Evolutionary conservation across 176 grass and related monocot genomes (phyloP), one percentile per base, ranked within the genome.

Genomic region (Bolboschoenus planiculmis): DNA sequence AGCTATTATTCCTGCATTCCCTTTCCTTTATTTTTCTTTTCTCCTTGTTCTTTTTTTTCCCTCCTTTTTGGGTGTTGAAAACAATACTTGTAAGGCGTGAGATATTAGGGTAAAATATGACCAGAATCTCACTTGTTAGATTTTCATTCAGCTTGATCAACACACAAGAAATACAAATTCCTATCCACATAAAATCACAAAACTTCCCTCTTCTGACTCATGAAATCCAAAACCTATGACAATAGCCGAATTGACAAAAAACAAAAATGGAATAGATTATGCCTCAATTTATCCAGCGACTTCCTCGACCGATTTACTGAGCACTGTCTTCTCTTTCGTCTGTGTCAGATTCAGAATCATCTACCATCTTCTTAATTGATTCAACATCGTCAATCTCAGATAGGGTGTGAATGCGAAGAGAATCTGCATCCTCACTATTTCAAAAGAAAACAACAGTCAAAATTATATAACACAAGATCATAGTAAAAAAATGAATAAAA

Each of bases 341-440:
- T 13, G 40, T 63, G 31, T 34, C 58, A 35, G 80, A 46, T 18
- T 88, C 89, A 85, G 88, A 81, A 86, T 91, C 89, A 60, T 87
- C 82, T 0, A 84, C 46, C 97, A 96, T 99, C 89, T 86, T 99
- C 83, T 87, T 84, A 67, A 93, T 78, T 16, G 90, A 95, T 79
- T 99, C 88, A 9, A 99, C 86, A 67, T 95, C 93, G 75, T 87
- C 91, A 0, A 56, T 86, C 51, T 88, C 89, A 30, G 93, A 95
- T 33, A 91, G 82, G 55, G 86, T 90, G 26, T 87, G 86, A 47
- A 87, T 89, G 51, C 91, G 89, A 53, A 96, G 80, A 67, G 87
- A 90, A 10, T 99, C 88, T 75, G 91, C 97, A 73, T 99, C 97
- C 82, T 99, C 97, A 81, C 96, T 99, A 83, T 76, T 81, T 73